These are phyloP conservation scores for Excoecaria cochinchinensis DNA, from an alignment of 345 rosid species.

Conservation along the genomic window DNA sequence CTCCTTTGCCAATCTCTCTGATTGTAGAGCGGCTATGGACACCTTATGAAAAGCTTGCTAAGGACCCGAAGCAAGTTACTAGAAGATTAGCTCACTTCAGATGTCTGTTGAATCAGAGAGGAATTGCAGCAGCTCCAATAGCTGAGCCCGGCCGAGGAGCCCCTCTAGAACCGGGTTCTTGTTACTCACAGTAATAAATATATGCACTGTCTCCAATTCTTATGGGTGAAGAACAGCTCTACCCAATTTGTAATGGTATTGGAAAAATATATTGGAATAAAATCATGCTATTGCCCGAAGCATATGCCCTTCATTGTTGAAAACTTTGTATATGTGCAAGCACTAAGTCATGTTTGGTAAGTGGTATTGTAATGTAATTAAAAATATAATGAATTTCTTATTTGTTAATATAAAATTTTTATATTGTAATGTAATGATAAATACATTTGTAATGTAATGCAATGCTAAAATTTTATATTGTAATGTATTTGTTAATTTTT, in stretches of 20 bases:
- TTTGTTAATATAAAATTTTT: too few relatives aligned
- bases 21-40: conserved; percentile 69
- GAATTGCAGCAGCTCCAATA: conserved; percentile 65
- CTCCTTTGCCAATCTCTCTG: neutral
- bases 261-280: neutral
- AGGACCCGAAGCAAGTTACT: conserved; percentile 36
- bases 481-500: too few relatives aligned
- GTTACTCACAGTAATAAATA: conserved; percentile 41
- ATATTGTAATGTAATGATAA: too few relatives aligned
- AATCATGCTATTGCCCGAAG: neutral
- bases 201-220: neutral
- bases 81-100: conserved; percentile 62
- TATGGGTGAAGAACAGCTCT: neutral
- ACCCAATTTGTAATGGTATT: neutral
- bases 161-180: conserved; percentile 63
- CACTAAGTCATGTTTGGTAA: too few relatives aligned
- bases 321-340: neutral
- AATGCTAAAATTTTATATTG: too few relatives aligned
- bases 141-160: conserved; percentile 46
- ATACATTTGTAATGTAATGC: too few relatives aligned
- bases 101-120: conserved; percentile 68
- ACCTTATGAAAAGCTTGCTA: conserved; percentile 48
- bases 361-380: too few relatives aligned
- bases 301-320: neutral
- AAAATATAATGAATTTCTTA: too few relatives aligned